Evolutionary conservation across 805 yeast genomes (phyloP), one percentile per base, ranked within the genome.

Genomic region (Metschnikowia matae): DNA sequence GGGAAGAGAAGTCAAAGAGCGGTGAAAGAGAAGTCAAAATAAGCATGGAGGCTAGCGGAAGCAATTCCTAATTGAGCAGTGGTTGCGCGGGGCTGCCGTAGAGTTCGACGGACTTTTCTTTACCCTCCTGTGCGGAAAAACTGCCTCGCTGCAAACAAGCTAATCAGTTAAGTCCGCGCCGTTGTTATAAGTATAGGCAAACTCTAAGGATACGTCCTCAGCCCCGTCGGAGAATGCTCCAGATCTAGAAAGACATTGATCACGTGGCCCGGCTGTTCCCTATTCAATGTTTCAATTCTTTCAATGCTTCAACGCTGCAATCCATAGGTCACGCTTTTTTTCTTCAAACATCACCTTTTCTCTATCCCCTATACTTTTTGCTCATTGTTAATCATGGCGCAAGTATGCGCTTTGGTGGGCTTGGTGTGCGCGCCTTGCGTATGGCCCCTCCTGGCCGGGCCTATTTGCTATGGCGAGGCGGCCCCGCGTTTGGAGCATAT

Each of bases 371-470:
- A 21, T 39, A 37, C 29, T 39, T 23, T 23, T 23, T 23, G 37
- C 37, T 21, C 38, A 29, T 42, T 42, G 45, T 33, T 42, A n/a
- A 11, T 18, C 20, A 33, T 32, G 45, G 36, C 31, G 45, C 38
- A 42, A 42, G 36, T 32, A 42, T 42, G 45, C 45, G 45, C 37
- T 21, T 33, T 33, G 29, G 17, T 20, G 34, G 38, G 29, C 26
- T 33, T 23, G 21, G 36, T 32, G 36, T 33, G 31, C 45, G 45
- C 45, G 45, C 45, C 45, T 42, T 42, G 38, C 45, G 36, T 18
- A 21, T 42, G 32, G 29, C 15, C 45, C 15, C 45, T 42, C 45
- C 45, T 42, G 37, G 31, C 38, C 17, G 31, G 31, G 20, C 18
- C 38, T 7, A 18, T 18, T 42, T 42, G 29, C 32, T 23, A 15